Percentiles rank a stretch among this genome's conserved stretches.
Evolutionary conservation across 1,284 basidiomycete species (phyloP).

Genomic region (Ceratobasidium sp.): DNA sequence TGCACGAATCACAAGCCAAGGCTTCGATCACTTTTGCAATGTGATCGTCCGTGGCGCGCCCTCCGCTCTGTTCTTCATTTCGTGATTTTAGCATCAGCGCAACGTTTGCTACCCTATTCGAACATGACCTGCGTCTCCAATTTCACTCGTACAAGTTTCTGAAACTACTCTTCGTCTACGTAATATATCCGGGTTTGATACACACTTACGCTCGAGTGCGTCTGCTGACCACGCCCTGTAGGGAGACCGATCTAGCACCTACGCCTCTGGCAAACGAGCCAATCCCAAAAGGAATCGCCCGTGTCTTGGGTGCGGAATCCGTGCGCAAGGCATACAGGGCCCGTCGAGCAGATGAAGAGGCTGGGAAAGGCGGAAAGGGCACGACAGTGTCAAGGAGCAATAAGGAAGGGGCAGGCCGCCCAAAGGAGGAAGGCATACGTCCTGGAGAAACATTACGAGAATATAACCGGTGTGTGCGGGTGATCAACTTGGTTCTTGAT

Average conservation of each 20-base stretch:
- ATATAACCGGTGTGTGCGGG: conserved; percentile 20
- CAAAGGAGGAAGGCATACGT: not conserved
- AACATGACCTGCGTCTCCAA: not conserved
- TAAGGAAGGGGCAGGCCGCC: no score
- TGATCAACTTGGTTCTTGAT: not conserved
- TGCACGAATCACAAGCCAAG: no score
- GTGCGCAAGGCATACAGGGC: conserved; percentile 4
- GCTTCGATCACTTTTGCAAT: no score
- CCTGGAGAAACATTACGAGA: conserved; percentile 17
- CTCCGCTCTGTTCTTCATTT: no score
- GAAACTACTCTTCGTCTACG: not conserved
- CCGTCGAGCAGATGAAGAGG: not conserved
- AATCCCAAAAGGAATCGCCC: conserved; percentile 22
- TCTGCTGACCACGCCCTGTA: not conserved
- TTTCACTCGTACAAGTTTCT: not conserved
- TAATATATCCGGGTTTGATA: conserved; percentile 26
- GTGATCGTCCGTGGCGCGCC: no score
- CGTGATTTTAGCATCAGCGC: not conserved
- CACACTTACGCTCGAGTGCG: not conserved
- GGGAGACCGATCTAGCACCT: conserved; percentile 20
- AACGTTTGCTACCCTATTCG: not conserved
- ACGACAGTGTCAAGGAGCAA: not conserved
- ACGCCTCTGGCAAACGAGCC: conserved; percentile 10
- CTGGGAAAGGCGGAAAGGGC: not conserved
- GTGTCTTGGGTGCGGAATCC: conserved; percentile 21